A percentile compares a stretch with the other conserved stretches of the same genome.
Evolutionary conservation across 2,329 filamentous ascomycete genomes (phyloP).

Genomic region (Aspergillus flavus): DNA sequence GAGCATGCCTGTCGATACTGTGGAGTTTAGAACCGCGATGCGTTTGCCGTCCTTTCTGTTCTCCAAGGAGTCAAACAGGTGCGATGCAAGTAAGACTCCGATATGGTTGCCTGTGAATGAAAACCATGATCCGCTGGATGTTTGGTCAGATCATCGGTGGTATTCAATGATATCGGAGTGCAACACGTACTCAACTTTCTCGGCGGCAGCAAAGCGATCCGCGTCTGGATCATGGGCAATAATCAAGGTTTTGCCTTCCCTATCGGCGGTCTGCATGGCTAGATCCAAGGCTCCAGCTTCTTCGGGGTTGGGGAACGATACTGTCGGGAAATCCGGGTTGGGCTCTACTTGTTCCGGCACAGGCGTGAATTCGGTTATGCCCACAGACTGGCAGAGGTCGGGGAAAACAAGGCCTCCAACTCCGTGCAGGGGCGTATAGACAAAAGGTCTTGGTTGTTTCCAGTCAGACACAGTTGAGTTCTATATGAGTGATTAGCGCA

Average conservation of each 20-base stretch:
- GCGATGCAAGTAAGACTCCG: constrained; percentile 61
- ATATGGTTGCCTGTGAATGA: constrained; percentile 68
- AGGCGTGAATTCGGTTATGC: constrained; percentile 36
- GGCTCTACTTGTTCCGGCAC: constrained; percentile 56
- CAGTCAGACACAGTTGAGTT: constrained; percentile 35
- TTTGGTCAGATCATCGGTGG: background rate
- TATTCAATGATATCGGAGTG: background rate
- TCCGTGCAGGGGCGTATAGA: constrained; percentile 48
- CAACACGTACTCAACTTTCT: constrained; percentile 52
- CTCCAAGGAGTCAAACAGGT: constrained; percentile 54
- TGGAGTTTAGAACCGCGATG: constrained; percentile 62
- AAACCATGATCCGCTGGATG: constrained; percentile 54
- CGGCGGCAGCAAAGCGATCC: constrained; percentile 64
- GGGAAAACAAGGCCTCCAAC: constrained; percentile 42
- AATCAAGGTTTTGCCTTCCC: constrained; percentile 53
- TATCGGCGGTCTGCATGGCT: constrained; percentile 58
- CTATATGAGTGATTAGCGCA: constrained; percentile 27
- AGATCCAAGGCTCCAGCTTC: constrained; percentile 64
- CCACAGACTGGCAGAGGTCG: constrained; percentile 35
- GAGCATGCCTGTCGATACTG: constrained; percentile 67
- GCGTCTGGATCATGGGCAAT: constrained; percentile 68
- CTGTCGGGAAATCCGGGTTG: constrained; percentile 65
- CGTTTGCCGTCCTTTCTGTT: constrained; percentile 37
- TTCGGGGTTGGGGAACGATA: constrained; percentile 67
- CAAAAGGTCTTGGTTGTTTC: constrained; percentile 34